Evolutionary conservation across 176 grass and related monocot species (phyloP).

Genomic region (Coix lacrymajobi): DNA sequence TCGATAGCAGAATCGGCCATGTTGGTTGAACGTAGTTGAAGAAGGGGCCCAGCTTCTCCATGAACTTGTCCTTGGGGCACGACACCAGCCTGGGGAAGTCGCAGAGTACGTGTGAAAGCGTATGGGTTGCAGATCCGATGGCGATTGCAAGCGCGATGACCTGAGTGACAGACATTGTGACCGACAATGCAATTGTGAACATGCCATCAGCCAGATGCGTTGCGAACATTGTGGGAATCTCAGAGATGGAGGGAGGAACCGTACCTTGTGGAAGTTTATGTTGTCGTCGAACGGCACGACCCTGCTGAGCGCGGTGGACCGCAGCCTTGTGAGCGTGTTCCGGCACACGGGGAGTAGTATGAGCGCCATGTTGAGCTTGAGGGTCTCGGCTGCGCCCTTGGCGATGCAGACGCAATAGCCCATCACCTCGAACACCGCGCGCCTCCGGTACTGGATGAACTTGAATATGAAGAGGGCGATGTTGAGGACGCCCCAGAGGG

Average conservation of each 20-base stretch:
- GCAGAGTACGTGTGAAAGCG: conserved; percentile 60
- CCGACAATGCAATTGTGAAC: too few relatives aligned
- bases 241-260: background rate
- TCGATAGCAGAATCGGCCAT: conserved; percentile 39
- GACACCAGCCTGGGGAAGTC: conserved; percentile 82
- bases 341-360: conserved; percentile 88
- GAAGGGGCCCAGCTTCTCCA: conserved; percentile 49
- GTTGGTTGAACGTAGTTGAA: conserved; percentile 77
- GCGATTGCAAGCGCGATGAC: conserved; percentile 56
- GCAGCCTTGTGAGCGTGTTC: conserved; percentile 77
- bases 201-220: too few relatives aligned
- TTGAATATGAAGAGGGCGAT: conserved; percentile 63
- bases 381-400: conserved; percentile 88
- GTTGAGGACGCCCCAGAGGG: conserved; percentile 61
- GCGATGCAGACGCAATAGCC: conserved; percentile 86
- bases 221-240: background rate
- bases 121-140: conserved; percentile 60
- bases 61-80: conserved; percentile 66
- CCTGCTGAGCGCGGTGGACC: conserved; percentile 50
- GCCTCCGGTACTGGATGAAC: conserved; percentile 65
- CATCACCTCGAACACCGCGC: conserved; percentile 78
- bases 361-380: conserved; percentile 96
- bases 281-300: conserved; percentile 89
- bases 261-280: conserved; percentile 97
- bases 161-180: conserved; percentile 21